Conservation (phyloP, 345 rosid genomes). For the Syzygium aqueum region DNA sequence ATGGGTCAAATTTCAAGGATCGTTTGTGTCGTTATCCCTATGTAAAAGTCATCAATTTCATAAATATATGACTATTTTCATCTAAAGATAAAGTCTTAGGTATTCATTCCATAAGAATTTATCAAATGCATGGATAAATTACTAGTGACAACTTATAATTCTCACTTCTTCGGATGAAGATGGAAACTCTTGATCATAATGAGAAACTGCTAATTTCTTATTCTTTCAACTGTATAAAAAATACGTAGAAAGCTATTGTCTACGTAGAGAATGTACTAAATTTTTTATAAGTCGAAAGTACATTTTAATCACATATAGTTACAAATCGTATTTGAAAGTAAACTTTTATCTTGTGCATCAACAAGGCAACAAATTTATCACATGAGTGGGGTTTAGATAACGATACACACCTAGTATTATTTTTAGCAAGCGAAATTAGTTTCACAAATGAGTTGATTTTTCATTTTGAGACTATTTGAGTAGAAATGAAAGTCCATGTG, state of each 20-base stretch:
- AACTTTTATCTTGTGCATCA: rapidly evolving
- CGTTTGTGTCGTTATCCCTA: not conserved
- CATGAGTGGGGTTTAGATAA: not conserved
- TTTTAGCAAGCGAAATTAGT: not conserved
- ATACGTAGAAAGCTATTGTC: not conserved
- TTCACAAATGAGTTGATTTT: not conserved
- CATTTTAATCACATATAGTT: not conserved
- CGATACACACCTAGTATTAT: not conserved
- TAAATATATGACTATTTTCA: not conserved
- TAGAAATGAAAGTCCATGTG: not conserved
- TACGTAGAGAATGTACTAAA: not conserved
- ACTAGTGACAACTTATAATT: not conserved
- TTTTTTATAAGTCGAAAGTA: no score
- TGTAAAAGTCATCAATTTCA: not conserved
- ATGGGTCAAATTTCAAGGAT: no score
- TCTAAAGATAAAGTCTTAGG: not conserved
- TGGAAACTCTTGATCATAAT: not conserved
- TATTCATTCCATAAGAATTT: not conserved
- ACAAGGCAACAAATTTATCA: not conserved
- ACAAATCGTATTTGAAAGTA: not conserved
- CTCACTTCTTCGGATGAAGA: not conserved
- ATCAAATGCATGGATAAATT: not conserved
- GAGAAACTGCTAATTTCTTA: not conserved
- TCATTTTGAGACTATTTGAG: not conserved
- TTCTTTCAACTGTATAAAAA: not conserved